These are phyloP conservation scores for Globisporangium sylvaticum DNA, from an alignment of 352 stramenopile genomes.

Conservation along the genomic window DNA sequence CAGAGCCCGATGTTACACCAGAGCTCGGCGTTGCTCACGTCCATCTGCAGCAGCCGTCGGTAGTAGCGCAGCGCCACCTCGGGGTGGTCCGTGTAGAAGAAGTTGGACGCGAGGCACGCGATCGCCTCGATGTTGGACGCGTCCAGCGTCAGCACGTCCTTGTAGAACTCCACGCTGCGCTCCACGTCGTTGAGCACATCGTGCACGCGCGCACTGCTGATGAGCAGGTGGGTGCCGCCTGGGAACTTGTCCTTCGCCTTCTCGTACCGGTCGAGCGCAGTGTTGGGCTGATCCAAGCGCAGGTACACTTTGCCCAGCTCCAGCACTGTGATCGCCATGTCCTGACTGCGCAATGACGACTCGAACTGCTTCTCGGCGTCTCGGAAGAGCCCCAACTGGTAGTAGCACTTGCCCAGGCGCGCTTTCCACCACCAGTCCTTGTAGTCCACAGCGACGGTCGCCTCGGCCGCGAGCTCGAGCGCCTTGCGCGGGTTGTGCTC, in stretches of 20 bases:
- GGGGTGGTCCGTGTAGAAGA: slow-evolving; percentile 92
- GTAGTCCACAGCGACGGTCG: slow-evolving; percentile 83
- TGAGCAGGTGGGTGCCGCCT: slow-evolving; percentile 71
- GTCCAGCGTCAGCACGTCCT: slow-evolving; percentile 86
- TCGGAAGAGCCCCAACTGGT: slow-evolving; percentile 89
- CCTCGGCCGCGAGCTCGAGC: slow-evolving; percentile 89
- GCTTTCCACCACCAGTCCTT: slow-evolving; percentile 96
- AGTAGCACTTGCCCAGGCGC: slow-evolving; percentile 93
- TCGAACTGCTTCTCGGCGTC: slow-evolving; percentile 93
- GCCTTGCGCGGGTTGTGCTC: slow-evolving; percentile 92
- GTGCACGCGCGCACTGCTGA: slow-evolving; percentile 88
- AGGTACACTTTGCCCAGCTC: slow-evolving; percentile 95
- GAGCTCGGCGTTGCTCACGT: slow-evolving; percentile 87
- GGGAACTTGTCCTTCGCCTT: slow-evolving; percentile 66
- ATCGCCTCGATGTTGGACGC: slow-evolving; percentile 90
- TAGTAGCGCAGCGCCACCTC: slow-evolving; percentile 93
- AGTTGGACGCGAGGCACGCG: slow-evolving; percentile 89
- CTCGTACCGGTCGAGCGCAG: slow-evolving; percentile 84
- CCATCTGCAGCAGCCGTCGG: slow-evolving; percentile 91
- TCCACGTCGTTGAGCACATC: slow-evolving; percentile 91
- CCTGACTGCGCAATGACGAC: slow-evolving; percentile 81
- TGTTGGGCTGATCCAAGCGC: slow-evolving; percentile 92
- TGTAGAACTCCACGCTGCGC: slow-evolving; percentile 78
- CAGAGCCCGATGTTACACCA: slow-evolving; percentile 94
- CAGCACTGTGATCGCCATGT: slow-evolving; percentile 88